phyloP scores from a whole-genome alignment of 805 yeast species.

The Alloascoidea hylecoeti region DNA sequence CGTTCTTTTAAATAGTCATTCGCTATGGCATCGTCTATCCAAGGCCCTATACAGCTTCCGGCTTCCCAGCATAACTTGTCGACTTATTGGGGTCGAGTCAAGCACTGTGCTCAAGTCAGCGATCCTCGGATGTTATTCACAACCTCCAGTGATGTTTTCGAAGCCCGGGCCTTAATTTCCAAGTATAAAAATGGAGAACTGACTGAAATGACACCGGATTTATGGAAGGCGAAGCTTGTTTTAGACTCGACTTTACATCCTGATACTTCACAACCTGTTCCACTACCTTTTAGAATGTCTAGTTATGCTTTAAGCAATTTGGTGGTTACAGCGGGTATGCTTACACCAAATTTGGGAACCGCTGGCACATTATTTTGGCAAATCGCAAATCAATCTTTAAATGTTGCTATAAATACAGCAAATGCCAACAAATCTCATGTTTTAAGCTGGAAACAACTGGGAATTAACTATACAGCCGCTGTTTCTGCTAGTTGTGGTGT shows the following conservation, averaged over 20 bases:
- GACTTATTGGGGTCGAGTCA: constrained; percentile 88
- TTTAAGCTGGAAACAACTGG: constrained; percentile 60
- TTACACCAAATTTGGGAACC: constrained; percentile 85
- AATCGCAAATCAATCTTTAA: constrained; percentile 89
- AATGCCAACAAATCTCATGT: constrained; percentile 95
- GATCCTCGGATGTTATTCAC: constrained; percentile 85
- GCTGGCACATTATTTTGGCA: constrained; percentile 96
- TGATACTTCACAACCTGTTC: constrained; percentile 87
- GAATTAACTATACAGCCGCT: constrained; percentile 72
- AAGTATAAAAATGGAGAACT: constrained; percentile 60
- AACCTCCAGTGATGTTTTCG: constrained; percentile 43
- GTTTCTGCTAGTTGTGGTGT: constrained; percentile 93
- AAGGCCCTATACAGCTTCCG: constrained; percentile 73
- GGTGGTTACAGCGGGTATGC: constrained; percentile 95
- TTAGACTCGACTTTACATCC: constrained; percentile 93
- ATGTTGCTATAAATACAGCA: constrained; percentile 93
- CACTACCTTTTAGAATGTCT: constrained; percentile 94
- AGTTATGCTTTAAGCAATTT: constrained; percentile 86
- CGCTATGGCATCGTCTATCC: constrained; percentile 89
- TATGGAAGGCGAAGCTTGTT: constrained; percentile 81
- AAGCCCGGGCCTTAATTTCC: constrained; percentile 52
- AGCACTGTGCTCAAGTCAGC: constrained; percentile 85
- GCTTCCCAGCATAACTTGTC: constrained; percentile 64
- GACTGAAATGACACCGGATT: constrained; percentile 54
- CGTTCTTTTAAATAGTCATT: constrained; percentile 9